These are phyloP conservation scores for Trypanosoma vivax DNA, from an alignment of 208 protist genomes.

Conservation along the genomic window DNA sequence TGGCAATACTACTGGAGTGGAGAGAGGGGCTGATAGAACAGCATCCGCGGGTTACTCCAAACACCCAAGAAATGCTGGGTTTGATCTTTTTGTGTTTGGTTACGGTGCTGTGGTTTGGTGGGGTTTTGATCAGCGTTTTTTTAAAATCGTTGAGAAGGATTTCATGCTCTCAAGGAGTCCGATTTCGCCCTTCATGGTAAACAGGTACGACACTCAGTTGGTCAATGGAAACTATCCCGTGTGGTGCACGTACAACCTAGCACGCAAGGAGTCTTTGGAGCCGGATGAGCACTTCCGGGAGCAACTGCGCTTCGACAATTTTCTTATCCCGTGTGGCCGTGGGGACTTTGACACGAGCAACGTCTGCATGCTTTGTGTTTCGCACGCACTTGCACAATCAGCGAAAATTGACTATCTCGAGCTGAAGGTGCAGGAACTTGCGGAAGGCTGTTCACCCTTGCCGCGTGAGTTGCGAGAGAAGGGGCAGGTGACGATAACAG, in stretches of 20 bases:
- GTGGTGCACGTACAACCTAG: slow-evolving; percentile 72
- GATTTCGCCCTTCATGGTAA: slow-evolving; percentile 47
- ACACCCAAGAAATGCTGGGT: slow-evolving; percentile 21
- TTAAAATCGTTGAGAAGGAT: slow-evolving; percentile 76
- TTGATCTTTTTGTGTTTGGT: slow-evolving; percentile 76
- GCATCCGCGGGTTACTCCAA: slow-evolving; percentile 1
- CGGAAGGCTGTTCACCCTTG: slow-evolving; percentile 60
- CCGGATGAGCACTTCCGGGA: slow-evolving; percentile 63
- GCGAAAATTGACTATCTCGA: slow-evolving; percentile 83
- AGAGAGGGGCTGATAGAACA: slow-evolving; percentile 9
- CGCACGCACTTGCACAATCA: slow-evolving; percentile 69
- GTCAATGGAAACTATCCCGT: slow-evolving; percentile 76
- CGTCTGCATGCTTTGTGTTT: slow-evolving; percentile 60
- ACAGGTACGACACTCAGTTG: slow-evolving; percentile 57
- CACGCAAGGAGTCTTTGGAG: slow-evolving; percentile 42
- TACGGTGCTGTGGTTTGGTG: slow-evolving; percentile 80
- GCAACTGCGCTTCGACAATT: slow-evolving; percentile 61
- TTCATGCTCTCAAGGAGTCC: slow-evolving; percentile 68
- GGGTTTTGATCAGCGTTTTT: slow-evolving; percentile 70
- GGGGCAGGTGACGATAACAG: slow-evolving; percentile 52
- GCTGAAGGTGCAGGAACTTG: slow-evolving; percentile 59
- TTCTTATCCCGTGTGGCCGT: slow-evolving; percentile 61
- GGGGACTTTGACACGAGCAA: slow-evolving; percentile 48
- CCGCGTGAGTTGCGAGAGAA: slow-evolving; percentile 57
- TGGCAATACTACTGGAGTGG: slow-evolving; percentile 8